Evolutionary conservation across 140 eudicot species (phyloP).

Genomic region (Artemisia princeps): DNA sequence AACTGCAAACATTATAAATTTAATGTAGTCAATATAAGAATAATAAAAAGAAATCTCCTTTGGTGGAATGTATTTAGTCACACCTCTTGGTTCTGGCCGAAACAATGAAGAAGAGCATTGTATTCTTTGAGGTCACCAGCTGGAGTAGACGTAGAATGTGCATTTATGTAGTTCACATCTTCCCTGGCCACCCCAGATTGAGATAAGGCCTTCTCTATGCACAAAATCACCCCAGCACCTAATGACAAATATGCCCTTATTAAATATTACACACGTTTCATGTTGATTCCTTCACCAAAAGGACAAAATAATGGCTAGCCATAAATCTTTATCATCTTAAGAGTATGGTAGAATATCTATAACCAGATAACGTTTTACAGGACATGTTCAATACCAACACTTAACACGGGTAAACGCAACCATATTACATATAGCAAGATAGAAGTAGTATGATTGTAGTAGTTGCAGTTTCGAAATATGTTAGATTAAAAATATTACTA

Average conservation of each 20-base stretch:
- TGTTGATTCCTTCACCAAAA: neutral
- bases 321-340: too few species aligned
- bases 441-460: too few species aligned
- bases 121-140: conserved; percentile 76
- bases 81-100: conserved; percentile 74
- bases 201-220: conserved; percentile 75
- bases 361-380: too few species aligned
- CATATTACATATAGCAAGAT: too few species aligned
- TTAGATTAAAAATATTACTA: too few species aligned
- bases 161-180: conserved; percentile 79
- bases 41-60: neutral
- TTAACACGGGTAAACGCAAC: too few species aligned
- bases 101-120: conserved; percentile 65
- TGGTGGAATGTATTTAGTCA: conserved; percentile 14
- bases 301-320: neutral
- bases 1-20: conserved; percentile 34
- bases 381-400: too few species aligned
- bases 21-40: neutral
- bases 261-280: too few species aligned
- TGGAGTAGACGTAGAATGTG: conserved; percentile 87
- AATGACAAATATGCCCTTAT: neutral
- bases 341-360: too few species aligned
- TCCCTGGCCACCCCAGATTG: conserved; percentile 69
- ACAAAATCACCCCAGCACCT: conserved; percentile 66
- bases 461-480: neutral